Conservation (phyloP, 164 flowering plant genomes). For the Umbilicus rupestris region DNA sequence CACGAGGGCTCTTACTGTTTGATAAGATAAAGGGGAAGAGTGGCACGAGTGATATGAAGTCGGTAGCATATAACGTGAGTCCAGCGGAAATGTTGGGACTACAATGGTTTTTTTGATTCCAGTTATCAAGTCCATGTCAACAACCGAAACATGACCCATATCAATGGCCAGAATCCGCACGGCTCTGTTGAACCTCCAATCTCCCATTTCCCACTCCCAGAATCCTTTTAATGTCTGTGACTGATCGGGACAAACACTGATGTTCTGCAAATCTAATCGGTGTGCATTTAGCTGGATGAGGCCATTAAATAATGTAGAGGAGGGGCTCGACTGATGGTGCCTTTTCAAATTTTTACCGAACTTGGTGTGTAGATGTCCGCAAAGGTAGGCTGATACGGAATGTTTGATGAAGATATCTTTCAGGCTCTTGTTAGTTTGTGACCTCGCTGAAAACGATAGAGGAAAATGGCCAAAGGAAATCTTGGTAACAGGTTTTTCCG, state of each 20-base stretch:
- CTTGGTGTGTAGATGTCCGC: conserved; percentile 83
- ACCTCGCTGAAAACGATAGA: conserved; percentile 68
- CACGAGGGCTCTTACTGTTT: conserved; percentile 60
- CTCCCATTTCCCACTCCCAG: conserved; percentile 12
- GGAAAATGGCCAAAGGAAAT: conserved; percentile 92
- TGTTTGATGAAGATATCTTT: conserved; percentile 67
- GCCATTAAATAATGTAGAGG: conserved; percentile 16
- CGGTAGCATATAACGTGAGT: conserved; percentile 6
- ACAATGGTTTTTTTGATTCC: conserved; percentile 5
- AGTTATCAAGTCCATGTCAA: conserved; percentile 6
- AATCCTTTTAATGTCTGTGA: neutral
- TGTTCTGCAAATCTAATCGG: neutral
- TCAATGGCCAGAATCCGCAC: conserved; percentile 9
- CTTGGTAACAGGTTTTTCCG: conserved; percentile 47
- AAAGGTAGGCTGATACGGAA: conserved; percentile 75
- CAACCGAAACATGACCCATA: conserved; percentile 5
- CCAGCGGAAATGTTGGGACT: conserved; percentile 9
- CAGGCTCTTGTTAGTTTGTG: conserved; percentile 55
- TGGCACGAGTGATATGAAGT: neutral
- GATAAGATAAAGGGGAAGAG: conserved; percentile 23
- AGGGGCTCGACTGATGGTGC: conserved; percentile 34
- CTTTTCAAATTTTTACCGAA: conserved; percentile 85
- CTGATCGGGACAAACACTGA: neutral
- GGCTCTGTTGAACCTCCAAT: conserved; percentile 8
- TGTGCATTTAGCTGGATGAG: conserved; percentile 35